These are phyloP conservation scores for Colletotrichum gigasporum DNA, from an alignment of 2,329 filamentous ascomycete species.

Conservation along the genomic window DNA sequence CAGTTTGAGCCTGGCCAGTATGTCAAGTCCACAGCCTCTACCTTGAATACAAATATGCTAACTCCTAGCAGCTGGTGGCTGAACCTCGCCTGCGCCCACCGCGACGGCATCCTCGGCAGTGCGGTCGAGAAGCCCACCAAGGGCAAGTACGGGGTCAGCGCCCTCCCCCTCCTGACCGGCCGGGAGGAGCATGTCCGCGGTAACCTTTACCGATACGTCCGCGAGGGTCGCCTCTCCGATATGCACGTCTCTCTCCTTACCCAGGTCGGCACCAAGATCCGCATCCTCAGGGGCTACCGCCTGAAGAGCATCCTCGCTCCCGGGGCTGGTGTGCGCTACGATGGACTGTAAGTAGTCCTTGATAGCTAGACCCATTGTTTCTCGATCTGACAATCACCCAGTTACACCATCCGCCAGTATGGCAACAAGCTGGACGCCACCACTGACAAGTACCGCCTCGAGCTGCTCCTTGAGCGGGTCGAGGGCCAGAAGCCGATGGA, in stretches of 20 bases:
- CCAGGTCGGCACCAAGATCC: conserved; percentile 58
- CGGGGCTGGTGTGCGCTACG: conserved; percentile 62
- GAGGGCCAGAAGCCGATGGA: conserved; percentile 52
- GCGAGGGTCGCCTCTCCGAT: conserved; percentile 52
- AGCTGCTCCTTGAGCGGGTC: conserved; percentile 56
- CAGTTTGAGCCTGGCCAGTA: conserved; percentile 60
- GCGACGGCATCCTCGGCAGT: conserved; percentile 62
- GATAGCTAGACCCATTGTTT: not conserved
- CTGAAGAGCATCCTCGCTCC: conserved; percentile 63
- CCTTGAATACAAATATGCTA: conserved; percentile 23
- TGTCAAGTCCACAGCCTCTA: conserved; percentile 36
- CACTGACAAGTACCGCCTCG: conserved; percentile 52
- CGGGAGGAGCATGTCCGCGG: conserved; percentile 52
- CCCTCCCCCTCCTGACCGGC: conserved; percentile 62
- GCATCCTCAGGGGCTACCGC: conserved; percentile 61
- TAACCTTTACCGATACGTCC: conserved; percentile 52
- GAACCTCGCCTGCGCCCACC: conserved; percentile 63
- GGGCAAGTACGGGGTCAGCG: conserved; percentile 54
- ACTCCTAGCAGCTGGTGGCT: conserved; percentile 62
- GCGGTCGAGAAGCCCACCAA: conserved; percentile 55
- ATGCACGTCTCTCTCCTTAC: conserved; percentile 60
- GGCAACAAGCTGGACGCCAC: conserved; percentile 51
- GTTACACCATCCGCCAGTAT: conserved; percentile 60
- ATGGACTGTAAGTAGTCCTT: conserved; percentile 60
- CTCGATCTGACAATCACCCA: conserved; percentile 36